These are phyloP conservation scores for Gymnopilus dilepis DNA, from an alignment of 768 basidiomycete genomes.

Conservation along the genomic window DNA sequence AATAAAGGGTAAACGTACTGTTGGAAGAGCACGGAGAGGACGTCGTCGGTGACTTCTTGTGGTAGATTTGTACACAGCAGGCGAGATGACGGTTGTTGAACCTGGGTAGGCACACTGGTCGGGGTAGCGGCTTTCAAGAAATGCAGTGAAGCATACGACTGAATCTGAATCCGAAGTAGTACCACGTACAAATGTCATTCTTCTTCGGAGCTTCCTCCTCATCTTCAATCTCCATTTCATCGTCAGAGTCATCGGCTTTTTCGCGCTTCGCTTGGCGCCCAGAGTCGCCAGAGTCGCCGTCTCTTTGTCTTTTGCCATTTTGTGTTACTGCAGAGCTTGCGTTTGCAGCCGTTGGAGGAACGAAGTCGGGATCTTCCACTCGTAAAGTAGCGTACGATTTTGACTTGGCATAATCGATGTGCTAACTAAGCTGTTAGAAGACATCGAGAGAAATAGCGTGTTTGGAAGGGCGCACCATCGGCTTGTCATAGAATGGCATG, in stretches of 20 bases:
- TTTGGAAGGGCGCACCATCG: slow-evolving; percentile 66
- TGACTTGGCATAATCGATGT: slow-evolving; percentile 87
- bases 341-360: slow-evolving; percentile 71
- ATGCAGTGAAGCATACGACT: slow-evolving; percentile 35
- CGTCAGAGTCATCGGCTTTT: slow-evolving; percentile 65
- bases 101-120: slow-evolving; percentile 48
- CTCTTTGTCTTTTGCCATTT: slow-evolving; percentile 70
- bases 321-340: slow-evolving; percentile 52
- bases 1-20: slow-evolving; percentile 62
- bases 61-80: slow-evolving; percentile 87
- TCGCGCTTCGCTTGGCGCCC: slow-evolving; percentile 70
- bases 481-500: slow-evolving; percentile 91
- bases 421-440: slow-evolving; percentile 49
- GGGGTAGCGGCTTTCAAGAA: slow-evolving; percentile 39
- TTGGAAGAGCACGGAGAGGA: slow-evolving; percentile 87
- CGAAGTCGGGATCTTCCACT: slow-evolving; percentile 80
- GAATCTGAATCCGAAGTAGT: slow-evolving; percentile 30
- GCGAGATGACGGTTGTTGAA: slow-evolving; percentile 61
- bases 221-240: slow-evolving; percentile 94
- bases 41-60: slow-evolving; percentile 86
- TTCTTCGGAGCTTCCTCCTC: slow-evolving; percentile 68
- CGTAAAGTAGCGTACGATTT: slow-evolving; percentile 87
- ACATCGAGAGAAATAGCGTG: slow-evolving; percentile 15
- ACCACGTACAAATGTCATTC: slow-evolving; percentile 53
- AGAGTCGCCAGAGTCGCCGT: slow-evolving; percentile 59